Conservation (phyloP, 2,329 filamentous ascomycete genomes). For the Colletotrichum musae region DNA sequence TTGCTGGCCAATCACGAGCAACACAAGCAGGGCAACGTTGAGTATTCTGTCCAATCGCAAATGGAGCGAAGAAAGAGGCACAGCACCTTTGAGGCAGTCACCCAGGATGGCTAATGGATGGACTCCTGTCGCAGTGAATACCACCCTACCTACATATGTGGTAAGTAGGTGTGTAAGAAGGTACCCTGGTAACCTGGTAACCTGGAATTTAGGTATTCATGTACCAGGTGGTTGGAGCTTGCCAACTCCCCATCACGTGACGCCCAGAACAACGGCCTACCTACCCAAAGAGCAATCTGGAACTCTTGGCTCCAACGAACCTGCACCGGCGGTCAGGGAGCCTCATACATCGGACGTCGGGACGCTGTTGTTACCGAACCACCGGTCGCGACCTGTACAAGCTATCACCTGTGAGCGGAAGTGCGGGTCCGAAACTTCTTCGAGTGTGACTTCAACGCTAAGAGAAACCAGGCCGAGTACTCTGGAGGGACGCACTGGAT, state of each 20-base stretch:
- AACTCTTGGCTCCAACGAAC: slow-evolving; percentile 19
- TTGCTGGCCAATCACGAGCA: slow-evolving; percentile 23
- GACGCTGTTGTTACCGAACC: neutral
- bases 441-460: neutral
- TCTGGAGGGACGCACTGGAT: neutral
- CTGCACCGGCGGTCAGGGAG: slow-evolving; percentile 13
- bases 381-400: neutral
- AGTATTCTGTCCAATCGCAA: slow-evolving; percentile 34
- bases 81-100: slow-evolving; percentile 8
- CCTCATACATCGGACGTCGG: slow-evolving; percentile 10
- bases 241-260: slow-evolving; percentile 2
- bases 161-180: too few relatives aligned
- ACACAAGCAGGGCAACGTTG: neutral
- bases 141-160: neutral
- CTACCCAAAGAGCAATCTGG: slow-evolving; percentile 4
- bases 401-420: neutral
- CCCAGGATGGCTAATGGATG: slow-evolving; percentile 19
- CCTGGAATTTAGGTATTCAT: neutral
- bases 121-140: neutral
- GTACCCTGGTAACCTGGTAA: neutral
- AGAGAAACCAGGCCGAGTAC: neutral
- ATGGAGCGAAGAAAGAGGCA: neutral
- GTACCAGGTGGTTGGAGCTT: slow-evolving; percentile 33
- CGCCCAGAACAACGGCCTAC: slow-evolving; percentile 1
- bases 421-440: neutral